Conservation (phyloP, 305 asterid species). For the Stenogyne calaminthoides region DNA sequence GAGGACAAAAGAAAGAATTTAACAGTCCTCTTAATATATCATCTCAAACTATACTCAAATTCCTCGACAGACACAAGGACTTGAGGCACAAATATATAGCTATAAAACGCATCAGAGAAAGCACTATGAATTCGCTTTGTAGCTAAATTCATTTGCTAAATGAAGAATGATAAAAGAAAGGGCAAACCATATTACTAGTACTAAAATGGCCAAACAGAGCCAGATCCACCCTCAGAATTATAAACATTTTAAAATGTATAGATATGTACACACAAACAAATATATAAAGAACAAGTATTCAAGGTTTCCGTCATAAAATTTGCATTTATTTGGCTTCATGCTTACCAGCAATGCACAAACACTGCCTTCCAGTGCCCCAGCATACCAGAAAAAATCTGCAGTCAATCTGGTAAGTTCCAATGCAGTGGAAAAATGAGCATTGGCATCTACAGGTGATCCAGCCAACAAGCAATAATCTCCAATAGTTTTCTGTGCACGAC, state of each 20-base stretch:
- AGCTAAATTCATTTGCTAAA: neutral
- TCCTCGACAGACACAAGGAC: neutral
- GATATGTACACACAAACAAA: neutral
- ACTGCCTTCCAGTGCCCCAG: slow-evolving; percentile 98
- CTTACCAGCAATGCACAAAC: slow-evolving; percentile 96
- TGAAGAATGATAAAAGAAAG: neutral
- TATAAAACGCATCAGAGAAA: slow-evolving; percentile 12
- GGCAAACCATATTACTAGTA: neutral
- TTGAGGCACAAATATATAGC: neutral
- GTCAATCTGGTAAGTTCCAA: slow-evolving; percentile 93
- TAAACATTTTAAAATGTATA: neutral
- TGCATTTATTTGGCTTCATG: slow-evolving; percentile 22
- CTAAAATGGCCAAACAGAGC: slow-evolving; percentile 1
- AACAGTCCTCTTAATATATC: neutral
- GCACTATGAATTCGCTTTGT: neutral
- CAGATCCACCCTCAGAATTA: slow-evolving; percentile 7
- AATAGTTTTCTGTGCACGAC: slow-evolving; percentile 92
- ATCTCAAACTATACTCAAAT: slow-evolving; percentile 8
- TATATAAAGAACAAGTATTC: neutral
- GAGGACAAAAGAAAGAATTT: neutral
- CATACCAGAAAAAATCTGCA: slow-evolving; percentile 96
- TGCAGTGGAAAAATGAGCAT: slow-evolving; percentile 91
- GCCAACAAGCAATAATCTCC: slow-evolving; percentile 97
- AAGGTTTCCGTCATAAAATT: neutral
- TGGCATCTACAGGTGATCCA: slow-evolving; percentile 98